Evolutionary conservation across 2,329 filamentous ascomycete genomes (phyloP), one percentile per base, ranked within the genome.

Genomic region (Hirsutella minnesotensis): DNA sequence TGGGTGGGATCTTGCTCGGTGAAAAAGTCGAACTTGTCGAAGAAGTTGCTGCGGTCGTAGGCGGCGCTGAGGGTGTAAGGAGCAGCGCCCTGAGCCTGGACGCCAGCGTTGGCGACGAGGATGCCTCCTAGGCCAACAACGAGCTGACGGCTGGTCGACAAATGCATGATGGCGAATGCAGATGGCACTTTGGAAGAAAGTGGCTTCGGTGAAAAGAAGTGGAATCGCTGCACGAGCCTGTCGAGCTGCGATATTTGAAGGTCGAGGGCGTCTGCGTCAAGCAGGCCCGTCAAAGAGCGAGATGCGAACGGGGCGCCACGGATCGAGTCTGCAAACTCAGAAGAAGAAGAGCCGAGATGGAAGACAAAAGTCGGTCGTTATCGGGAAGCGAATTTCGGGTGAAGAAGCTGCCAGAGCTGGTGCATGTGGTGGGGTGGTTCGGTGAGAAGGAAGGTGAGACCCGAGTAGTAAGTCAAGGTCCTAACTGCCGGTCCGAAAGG

Each of bases 1-100:
- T 79, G 53, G 2, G 86, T 92, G 0, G 86, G 86, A 54, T 92
- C 86, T 0, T 62, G 46, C 3, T 58, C 62, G 41, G 57, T 65
- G 60, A 72, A 79, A 62, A 81, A 80, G 44, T 68, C 63, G 53
- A 77, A 77, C 41, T 63, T 59, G 18, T 65, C 50, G 57, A 77
- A 77, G 59, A 78, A 79, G 63, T 77, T 78, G 55, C 56, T 62
- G 7, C 55, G 44, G 57, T 76, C 65, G 58, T 66, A 78, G 36
- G 59, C 55, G 51, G 70, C 68, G 43, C 65, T 57, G 40, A 77
- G 61, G 10, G 53, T 56, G 56, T 77, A 78, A 42, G 50, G 47
- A 8, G 61, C 57, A 10, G 49, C 47, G 40, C 51, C 50, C 27
- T 15, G n/a, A 29, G 22, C 22, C n/a, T n/a, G 18, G 36, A 46